Percentiles rank a stretch among this genome's conserved stretches.
Evolutionary conservation across 2,329 filamentous ascomycete species (phyloP).

Genomic region (Colletotrichum somersetense): DNA sequence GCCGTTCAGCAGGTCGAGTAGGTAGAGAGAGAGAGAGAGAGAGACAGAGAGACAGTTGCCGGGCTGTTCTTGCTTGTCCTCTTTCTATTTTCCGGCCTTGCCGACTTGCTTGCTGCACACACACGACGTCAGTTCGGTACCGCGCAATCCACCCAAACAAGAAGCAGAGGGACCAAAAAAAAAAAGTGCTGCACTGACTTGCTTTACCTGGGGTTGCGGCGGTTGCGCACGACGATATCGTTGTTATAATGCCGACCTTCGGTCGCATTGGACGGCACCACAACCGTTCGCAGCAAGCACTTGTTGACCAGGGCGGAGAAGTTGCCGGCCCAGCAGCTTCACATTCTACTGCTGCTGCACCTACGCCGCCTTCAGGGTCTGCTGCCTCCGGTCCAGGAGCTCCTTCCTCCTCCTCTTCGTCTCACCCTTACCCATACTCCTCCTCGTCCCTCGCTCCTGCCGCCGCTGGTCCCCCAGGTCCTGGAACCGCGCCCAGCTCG

Average conservation of each 20-base stretch:
- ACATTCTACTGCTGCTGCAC: conserved; percentile 38
- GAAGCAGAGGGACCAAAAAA: neutral
- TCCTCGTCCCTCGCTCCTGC: conserved; percentile 31
- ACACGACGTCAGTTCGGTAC: conserved; percentile 7
- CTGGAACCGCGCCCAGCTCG: conserved; percentile 41
- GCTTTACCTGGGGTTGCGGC: conserved; percentile 23
- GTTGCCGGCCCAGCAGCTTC: conserved; percentile 43
- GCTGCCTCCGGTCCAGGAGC: conserved; percentile 37
- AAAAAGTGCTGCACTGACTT: neutral
- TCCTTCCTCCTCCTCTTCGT: conserved; percentile 39
- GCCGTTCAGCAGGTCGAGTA: conserved; percentile 20
- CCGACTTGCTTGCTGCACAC: conserved; percentile 13
- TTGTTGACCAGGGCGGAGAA: conserved; percentile 59
- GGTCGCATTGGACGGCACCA: conserved; percentile 67
- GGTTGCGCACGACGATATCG: conserved; percentile 32
- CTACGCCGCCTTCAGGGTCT: conserved; percentile 29
- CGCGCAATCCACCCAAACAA: conserved; percentile 6
- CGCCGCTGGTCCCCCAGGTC: conserved; percentile 34
- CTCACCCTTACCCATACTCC: conserved; percentile 17
- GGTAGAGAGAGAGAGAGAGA: neutral
- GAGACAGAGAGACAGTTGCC: neutral
- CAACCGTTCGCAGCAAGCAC: conserved; percentile 69
- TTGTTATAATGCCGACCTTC: conserved; percentile 64
- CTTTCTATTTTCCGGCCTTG: neutral
- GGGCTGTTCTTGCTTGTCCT: conserved; percentile 9